phyloP scores from a whole-genome alignment of 345 rosid species.

The Sisymbrium altissimum region DNA sequence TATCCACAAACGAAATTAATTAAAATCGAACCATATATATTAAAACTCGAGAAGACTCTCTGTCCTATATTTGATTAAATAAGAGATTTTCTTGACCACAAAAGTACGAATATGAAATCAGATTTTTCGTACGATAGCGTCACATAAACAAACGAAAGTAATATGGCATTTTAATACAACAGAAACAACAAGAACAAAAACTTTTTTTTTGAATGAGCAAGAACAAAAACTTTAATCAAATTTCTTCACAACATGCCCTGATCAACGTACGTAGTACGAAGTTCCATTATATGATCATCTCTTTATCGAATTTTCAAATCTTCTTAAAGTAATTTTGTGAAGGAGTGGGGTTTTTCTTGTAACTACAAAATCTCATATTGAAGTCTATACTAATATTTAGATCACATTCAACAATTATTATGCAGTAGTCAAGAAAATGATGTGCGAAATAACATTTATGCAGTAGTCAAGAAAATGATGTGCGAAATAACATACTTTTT shows the following conservation, averaged over 20 bases:
- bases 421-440: not conserved
- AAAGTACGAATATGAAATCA: constrained; percentile 13
- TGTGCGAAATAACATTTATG: too few species aligned
- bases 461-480: too few species aligned
- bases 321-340: not conserved
- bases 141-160: constrained; percentile 16
- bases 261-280: constrained; percentile 16
- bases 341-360: not conserved
- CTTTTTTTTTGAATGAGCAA: too few species aligned
- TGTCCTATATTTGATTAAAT: not conserved
- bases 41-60: not conserved
- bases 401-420: not conserved
- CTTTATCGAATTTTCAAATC: not conserved
- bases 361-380: not conserved
- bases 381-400: not conserved
- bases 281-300: too few species aligned
- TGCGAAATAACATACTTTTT: too few species aligned
- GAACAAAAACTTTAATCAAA: constrained; percentile 1
- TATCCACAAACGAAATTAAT: not conserved
- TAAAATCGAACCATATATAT: not conserved
- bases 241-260: not conserved
- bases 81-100: constrained; percentile 8
- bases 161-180: constrained; percentile 7
- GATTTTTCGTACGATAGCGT: constrained; percentile 22
- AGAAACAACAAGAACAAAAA: constrained; percentile 2